These are phyloP conservation scores for Quercus suber DNA, from an alignment of 306 rosid genomes.

Conservation along the genomic window DNA sequence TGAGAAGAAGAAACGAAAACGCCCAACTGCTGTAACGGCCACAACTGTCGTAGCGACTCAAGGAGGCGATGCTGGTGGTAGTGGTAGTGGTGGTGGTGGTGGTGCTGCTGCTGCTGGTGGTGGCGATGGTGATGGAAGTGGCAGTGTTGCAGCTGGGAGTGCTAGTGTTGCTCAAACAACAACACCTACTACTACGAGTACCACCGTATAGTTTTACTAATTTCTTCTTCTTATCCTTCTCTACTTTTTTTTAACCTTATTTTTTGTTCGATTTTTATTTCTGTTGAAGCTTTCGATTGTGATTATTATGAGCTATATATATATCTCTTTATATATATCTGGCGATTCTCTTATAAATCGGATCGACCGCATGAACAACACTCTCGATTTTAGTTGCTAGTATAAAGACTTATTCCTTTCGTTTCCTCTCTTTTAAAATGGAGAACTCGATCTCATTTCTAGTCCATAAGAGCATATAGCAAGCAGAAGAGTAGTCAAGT, in stretches of 20 bases:
- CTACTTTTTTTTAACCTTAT: neutral
- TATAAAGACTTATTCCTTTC: neutral
- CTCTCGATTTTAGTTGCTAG: neutral
- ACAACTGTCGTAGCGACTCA: neutral
- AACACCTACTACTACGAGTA: constrained; percentile 27
- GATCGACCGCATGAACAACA: constrained; percentile 25
- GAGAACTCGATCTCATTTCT: neutral
- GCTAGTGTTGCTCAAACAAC: constrained; percentile 26
- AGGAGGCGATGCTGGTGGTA: constrained; percentile 6
- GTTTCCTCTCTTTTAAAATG: neutral
- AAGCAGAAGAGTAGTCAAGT: neutral
- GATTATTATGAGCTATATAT: constrained; percentile 42
- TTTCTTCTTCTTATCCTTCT: neutral
- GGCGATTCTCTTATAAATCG: constrained; percentile 35
- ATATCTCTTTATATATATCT: constrained; percentile 13
- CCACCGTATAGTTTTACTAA: constrained; percentile 49
- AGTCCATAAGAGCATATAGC: neutral
- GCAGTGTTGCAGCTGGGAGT: neutral
- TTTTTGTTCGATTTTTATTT: constrained; percentile 16
- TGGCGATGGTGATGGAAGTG: neutral
- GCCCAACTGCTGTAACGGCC: constrained; percentile 26
- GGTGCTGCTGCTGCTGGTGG: neutral
- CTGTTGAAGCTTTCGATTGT: constrained; percentile 39
- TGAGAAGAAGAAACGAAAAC: constrained; percentile 86
- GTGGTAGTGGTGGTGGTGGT: neutral